Base-by-base conservation (phyloP, 2,329 filamentous ascomycete genomes). In the Elsinoe arachidis region DNA sequence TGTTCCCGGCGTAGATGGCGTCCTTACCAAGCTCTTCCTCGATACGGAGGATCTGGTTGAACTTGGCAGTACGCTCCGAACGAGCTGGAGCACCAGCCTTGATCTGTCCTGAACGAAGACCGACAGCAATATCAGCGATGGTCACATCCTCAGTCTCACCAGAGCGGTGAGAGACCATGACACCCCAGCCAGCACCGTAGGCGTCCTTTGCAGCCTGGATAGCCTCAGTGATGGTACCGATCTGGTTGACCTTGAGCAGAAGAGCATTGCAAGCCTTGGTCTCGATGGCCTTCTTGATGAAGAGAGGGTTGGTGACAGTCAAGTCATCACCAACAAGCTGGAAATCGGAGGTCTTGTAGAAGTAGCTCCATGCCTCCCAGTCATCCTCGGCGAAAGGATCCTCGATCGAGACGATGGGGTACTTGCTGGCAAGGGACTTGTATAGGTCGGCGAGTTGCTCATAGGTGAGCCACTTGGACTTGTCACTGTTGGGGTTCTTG, bases 311-410 rank as follows among this genome's bases (percentile, higher is more conserved):
- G 77, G 93, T 99, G 77, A 99, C 93, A 66, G 93, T 97, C 83
- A 99, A 78, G 74, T 99, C 93, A 73, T 99, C 93, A 80, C 86
- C 93, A 66, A 99, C 93, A 73, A 99, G 90, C 83, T 99, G 93
- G 82, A 95, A 91, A 77, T 96, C 86, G 72, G 90, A 90, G 69
- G 89, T 93, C 88, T 96, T 96, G 87, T 87, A 96, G 87, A 97
- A 99, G 86, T 97, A 96, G 85, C 89, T 95, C 93, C 93, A 99
- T 62, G 93, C 93, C 84, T 97, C 92, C 93, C 93, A 99, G 82
- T 99, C 93, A 71, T 97, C 93, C 84, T 99, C 93, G 64, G 90
- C 92, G 78, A 99, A 99, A 73, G 93, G 93, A 75, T 99, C 93
- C 81, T 99, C 93, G 69, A 99, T 97, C 76, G 84, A 89, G 78